phyloP scores from a whole-genome alignment of 495 filamentous ascomycete species.

The Podospora pseudocomata region DNA sequence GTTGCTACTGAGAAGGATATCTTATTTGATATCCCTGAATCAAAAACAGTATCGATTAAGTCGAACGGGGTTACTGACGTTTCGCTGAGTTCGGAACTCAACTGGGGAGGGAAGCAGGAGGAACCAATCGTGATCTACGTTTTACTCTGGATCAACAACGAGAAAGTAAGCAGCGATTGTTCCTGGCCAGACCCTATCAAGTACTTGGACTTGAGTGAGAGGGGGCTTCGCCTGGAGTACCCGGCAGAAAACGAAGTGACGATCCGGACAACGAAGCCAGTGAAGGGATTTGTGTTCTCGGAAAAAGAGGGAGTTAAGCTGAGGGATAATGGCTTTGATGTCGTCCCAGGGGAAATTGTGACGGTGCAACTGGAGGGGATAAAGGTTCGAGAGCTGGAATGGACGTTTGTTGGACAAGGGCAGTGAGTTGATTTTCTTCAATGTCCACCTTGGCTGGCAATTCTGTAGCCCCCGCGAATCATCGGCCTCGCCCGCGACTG shows the following conservation, averaged over 20 bases:
- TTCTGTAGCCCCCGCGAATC: too few relatives aligned
- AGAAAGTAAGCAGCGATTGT: conserved; percentile 57
- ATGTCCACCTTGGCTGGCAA: too few relatives aligned
- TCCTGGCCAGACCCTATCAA: conserved; percentile 84
- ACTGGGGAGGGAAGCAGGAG: conserved; percentile 37
- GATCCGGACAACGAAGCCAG: conserved; percentile 39
- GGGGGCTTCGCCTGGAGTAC: conserved; percentile 28
- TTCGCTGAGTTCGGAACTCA: conserved; percentile 37
- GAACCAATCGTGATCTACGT: conserved; percentile 50
- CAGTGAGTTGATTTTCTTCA: background rate
- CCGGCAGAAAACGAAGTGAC: conserved; percentile 16
- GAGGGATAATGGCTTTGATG: conserved; percentile 48
- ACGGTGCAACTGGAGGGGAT: conserved; percentile 28
- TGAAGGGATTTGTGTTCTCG: conserved; percentile 48
- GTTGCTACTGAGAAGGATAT: conserved; percentile 59
- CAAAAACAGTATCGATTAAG: conserved; percentile 45
- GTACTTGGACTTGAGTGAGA: conserved; percentile 60
- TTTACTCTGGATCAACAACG: conserved; percentile 41
- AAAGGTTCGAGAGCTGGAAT: conserved; percentile 16
- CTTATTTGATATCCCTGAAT: conserved; percentile 36
- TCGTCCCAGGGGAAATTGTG: conserved; percentile 41
- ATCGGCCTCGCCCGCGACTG: too few relatives aligned
- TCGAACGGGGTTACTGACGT: conserved; percentile 68
- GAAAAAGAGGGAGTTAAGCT: conserved; percentile 39
- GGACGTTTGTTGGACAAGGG: conserved; percentile 26